Conservation (phyloP, 192 early-diverging fungal genomes). For the Entrophospora sp. region DNA sequence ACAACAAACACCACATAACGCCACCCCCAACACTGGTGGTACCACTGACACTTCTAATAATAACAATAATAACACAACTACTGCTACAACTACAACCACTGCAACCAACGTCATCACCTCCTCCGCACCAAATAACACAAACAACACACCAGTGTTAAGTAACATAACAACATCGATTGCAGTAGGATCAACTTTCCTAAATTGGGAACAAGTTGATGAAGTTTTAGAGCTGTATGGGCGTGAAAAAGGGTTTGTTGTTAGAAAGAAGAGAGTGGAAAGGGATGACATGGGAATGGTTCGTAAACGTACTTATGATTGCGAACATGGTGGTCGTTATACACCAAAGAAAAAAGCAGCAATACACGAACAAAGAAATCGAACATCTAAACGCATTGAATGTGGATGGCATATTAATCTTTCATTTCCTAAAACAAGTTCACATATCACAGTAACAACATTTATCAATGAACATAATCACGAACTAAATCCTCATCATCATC, state of each 20-base stretch:
- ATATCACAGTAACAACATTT: conserved; percentile 21
- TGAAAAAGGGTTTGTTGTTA: conserved; percentile 19
- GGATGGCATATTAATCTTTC: conserved; percentile 22
- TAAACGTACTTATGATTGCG: conserved; percentile 21
- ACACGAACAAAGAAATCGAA: conserved; percentile 18
- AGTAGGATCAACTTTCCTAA: conserved; percentile 17
- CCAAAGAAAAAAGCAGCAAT: conserved; percentile 20
- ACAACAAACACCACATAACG: too few species aligned
- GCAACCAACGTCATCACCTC: too few species aligned
- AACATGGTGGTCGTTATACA: conserved; percentile 20
- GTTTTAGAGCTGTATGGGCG: conserved; percentile 16
- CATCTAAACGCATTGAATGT: conserved; percentile 20
- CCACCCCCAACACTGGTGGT: too few species aligned
- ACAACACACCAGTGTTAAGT: too few species aligned
- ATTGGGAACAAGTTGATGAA: conserved; percentile 19
- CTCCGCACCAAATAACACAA: too few species aligned
- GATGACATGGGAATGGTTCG: conserved; percentile 19
- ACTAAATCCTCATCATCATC: conserved; percentile 11
- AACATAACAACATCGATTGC: not conserved
- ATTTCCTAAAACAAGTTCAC: conserved; percentile 17
- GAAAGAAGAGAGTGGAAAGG: conserved; percentile 20
- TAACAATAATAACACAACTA: too few species aligned
- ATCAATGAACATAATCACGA: conserved; percentile 22
- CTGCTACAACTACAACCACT: too few species aligned
- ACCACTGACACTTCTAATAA: too few species aligned